These are phyloP conservation scores for Fermentozyma sake DNA, from an alignment of 1,139 yeast genomes.

Conservation along the genomic window DNA sequence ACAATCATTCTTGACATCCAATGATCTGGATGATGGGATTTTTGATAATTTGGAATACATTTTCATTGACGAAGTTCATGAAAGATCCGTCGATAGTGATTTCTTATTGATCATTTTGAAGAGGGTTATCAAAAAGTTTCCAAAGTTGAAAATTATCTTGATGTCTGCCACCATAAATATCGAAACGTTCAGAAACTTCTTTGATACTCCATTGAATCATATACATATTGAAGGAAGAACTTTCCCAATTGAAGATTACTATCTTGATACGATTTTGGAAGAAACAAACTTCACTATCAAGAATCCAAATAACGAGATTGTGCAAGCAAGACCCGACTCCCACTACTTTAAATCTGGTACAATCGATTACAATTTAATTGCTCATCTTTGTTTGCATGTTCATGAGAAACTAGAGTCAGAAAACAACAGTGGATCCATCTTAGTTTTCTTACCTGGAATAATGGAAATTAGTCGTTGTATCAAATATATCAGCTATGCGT, in stretches of 20 bases:
- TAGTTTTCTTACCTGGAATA: constrained; percentile 86
- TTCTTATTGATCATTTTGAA: constrained; percentile 75
- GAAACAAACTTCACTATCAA: constrained; percentile 51
- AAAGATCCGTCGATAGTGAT: constrained; percentile 88
- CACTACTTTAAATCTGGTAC: constrained; percentile 59
- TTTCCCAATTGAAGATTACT: constrained; percentile 78
- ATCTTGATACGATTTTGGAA: constrained; percentile 60
- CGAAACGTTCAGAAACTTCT: constrained; percentile 62
- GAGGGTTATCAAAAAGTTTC: constrained; percentile 42
- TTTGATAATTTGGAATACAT: constrained; percentile 62
- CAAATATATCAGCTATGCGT: constrained; percentile 17
- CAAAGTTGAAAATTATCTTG: constrained; percentile 62
- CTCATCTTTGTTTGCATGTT: constrained; percentile 49
- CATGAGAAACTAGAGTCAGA: constrained; percentile 39
- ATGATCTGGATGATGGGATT: constrained; percentile 21
- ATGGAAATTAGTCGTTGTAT: constrained; percentile 67
- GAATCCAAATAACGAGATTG: constrained; percentile 35
- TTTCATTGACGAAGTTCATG: constrained; percentile 94
- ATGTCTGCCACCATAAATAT: constrained; percentile 95
- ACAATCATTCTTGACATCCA: constrained; percentile 39
- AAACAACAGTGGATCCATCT: constrained; percentile 62
- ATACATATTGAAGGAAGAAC: constrained; percentile 90
- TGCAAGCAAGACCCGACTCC: constrained; percentile 60
- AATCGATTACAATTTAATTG: constrained; percentile 70
- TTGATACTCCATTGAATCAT: constrained; percentile 44